Evolutionary conservation across 2,329 filamentous ascomycete genomes (phyloP).

Genomic region (Hymenoscyphus fructigenus): DNA sequence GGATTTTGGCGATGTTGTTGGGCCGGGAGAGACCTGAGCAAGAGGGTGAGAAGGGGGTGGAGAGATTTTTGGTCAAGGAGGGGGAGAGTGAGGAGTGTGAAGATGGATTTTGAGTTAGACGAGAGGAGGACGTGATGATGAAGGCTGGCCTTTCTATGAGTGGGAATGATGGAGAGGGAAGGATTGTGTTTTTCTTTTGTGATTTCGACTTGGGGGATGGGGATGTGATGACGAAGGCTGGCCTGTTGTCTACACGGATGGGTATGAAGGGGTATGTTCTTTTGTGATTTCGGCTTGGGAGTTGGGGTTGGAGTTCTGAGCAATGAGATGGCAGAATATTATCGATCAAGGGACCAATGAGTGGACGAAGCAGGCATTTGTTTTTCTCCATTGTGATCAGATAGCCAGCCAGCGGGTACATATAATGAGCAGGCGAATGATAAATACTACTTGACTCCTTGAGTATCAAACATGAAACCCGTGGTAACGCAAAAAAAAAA

Average conservation of each 20-base stretch:
- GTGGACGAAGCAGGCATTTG: not conserved
- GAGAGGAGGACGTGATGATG: not conserved
- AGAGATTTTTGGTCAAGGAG: not conserved
- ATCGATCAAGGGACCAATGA: not conserved
- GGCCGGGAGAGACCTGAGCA: not conserved
- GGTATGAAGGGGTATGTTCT: not conserved
- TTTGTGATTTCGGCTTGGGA: not conserved
- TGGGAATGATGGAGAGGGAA: not conserved
- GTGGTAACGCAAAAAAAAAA: too few relatives aligned
- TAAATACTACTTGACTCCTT: not conserved
- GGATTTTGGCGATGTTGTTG: not conserved
- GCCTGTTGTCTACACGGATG: too few relatives aligned
- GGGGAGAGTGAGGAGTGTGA: not conserved
- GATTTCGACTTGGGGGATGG: not conserved
- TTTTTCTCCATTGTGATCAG: not conserved
- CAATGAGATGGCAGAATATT: not conserved
- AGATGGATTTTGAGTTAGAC: not conserved
- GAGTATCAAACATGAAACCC: too few relatives aligned
- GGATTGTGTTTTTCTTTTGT: not conserved
- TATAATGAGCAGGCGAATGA: not conserved
- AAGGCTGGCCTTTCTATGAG: too few relatives aligned
- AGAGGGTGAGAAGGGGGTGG: not conserved
- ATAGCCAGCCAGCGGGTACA: not conserved
- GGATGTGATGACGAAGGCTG: not conserved
- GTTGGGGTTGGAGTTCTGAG: not conserved